These are phyloP conservation scores for Pterocarpus santalinus DNA, from an alignment of 306 rosid species.

Conservation along the genomic window DNA sequence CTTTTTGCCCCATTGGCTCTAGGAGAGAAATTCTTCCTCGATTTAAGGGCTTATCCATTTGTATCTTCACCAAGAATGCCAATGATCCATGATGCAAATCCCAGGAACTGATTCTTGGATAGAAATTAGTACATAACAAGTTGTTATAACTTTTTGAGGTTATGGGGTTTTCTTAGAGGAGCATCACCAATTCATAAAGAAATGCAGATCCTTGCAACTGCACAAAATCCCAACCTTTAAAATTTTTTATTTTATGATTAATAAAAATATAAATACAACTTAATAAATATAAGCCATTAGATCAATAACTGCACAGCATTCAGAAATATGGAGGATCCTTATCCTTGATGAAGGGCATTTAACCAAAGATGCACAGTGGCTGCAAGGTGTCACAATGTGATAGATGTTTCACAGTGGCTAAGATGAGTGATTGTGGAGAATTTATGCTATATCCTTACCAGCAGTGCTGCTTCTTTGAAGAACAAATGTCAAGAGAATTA, in stretches of 20 bases:
- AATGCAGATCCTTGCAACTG: too few species aligned
- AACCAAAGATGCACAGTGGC: constrained; percentile 21
- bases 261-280: too few species aligned
- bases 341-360: neutral
- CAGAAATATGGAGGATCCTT: too few species aligned
- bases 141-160: constrained; percentile 36
- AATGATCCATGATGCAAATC: constrained; percentile 28
- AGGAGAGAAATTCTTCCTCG: constrained; percentile 43
- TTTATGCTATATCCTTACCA: constrained; percentile 32
- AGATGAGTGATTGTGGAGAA: constrained; percentile 43
- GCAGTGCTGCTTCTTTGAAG: constrained; percentile 19
- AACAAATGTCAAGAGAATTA: constrained; percentile 36
- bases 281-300: too few species aligned
- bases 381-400: constrained; percentile 36
- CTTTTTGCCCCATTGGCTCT: constrained; percentile 42
- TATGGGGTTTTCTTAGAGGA: constrained; percentile 34
- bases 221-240: too few species aligned
- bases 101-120: constrained; percentile 59
- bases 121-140: constrained; percentile 42
- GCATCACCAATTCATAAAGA: constrained; percentile 15
- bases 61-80: constrained; percentile 50
- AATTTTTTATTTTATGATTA: too few species aligned
- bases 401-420: constrained; percentile 35
- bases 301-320: too few species aligned
- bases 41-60: constrained; percentile 46